Conservation (phyloP, 2,329 filamentous ascomycete genomes). For the Sporothrix variecibatus region DNA sequence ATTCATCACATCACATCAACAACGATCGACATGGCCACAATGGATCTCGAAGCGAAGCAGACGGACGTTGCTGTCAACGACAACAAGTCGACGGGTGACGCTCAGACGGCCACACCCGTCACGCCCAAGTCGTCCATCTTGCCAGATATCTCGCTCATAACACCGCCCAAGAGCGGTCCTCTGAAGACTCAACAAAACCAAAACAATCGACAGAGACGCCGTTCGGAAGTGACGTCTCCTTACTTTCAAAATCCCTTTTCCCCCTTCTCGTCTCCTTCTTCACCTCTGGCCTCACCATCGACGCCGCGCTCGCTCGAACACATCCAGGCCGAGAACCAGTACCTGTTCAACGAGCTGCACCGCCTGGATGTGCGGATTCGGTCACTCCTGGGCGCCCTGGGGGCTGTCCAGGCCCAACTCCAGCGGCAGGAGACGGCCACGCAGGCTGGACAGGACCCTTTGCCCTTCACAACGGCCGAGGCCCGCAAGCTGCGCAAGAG, state of each 20-base stretch:
- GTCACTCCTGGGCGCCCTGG: constrained; percentile 45
- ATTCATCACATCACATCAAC: background rate
- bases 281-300: background rate
- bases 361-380: constrained; percentile 43
- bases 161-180: background rate
- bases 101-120: background rate
- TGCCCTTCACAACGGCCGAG: constrained; percentile 21
- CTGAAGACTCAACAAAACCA: background rate
- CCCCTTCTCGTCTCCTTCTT: background rate
- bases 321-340: constrained; percentile 49
- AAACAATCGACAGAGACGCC: background rate
- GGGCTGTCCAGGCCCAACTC: constrained; percentile 39
- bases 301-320: constrained; percentile 43
- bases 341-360: constrained; percentile 47
- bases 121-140: background rate
- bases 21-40: background rate
- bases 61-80: background rate
- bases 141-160: background rate
- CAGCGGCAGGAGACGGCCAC: constrained; percentile 23
- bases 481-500: constrained; percentile 44
- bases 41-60: background rate
- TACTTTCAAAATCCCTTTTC: background rate
- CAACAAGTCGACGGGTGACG: background rate
- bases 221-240: background rate
- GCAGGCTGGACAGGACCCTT: background rate